phyloP scores from a whole-genome alignment of 1,284 basidiomycete species.

The Bjerkandera adusta region DNA sequence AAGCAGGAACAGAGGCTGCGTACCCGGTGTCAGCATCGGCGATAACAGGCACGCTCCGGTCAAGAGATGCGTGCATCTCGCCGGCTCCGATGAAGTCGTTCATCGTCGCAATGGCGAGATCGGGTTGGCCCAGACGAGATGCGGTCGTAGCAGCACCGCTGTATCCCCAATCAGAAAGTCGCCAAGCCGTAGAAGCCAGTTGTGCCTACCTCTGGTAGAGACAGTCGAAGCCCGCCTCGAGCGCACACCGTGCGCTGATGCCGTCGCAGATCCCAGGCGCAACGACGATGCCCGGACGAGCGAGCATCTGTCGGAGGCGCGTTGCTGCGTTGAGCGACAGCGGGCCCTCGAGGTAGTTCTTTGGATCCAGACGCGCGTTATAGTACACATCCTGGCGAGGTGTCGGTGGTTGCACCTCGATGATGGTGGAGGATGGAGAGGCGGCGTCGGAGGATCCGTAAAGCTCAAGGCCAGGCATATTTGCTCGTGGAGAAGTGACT shows the following conservation, averaged over 20 bases:
- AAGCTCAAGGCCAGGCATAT: constrained; percentile 44
- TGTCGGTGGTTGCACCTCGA: no score
- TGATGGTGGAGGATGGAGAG: constrained; percentile 19
- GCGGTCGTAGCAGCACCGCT: constrained; percentile 77
- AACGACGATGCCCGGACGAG: constrained; percentile 73
- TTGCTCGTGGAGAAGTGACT: no score
- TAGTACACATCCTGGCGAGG: constrained; percentile 48
- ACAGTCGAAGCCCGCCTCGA: constrained; percentile 76
- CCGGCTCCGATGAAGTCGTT: constrained; percentile 70
- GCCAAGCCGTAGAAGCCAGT: background rate
- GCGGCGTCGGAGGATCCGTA: constrained; percentile 30
- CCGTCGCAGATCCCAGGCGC: constrained; percentile 82
- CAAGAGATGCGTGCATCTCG: constrained; percentile 18
- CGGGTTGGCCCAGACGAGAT: constrained; percentile 73
- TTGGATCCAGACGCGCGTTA: constrained; percentile 62
- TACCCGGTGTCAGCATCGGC: constrained; percentile 82
- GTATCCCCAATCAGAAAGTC: background rate
- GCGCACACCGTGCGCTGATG: constrained; percentile 74
- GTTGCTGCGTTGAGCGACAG: constrained; percentile 67
- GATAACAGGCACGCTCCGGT: constrained; percentile 67
- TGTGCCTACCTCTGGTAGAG: constrained; percentile 64
- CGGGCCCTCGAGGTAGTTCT: constrained; percentile 67
- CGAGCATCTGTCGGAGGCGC: constrained; percentile 73
- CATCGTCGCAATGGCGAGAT: constrained; percentile 78
- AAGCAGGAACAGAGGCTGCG: constrained; percentile 7